Base-by-base conservation (phyloP, 2,329 filamentous ascomycete species). In the Colletotrichum salicis region DNA sequence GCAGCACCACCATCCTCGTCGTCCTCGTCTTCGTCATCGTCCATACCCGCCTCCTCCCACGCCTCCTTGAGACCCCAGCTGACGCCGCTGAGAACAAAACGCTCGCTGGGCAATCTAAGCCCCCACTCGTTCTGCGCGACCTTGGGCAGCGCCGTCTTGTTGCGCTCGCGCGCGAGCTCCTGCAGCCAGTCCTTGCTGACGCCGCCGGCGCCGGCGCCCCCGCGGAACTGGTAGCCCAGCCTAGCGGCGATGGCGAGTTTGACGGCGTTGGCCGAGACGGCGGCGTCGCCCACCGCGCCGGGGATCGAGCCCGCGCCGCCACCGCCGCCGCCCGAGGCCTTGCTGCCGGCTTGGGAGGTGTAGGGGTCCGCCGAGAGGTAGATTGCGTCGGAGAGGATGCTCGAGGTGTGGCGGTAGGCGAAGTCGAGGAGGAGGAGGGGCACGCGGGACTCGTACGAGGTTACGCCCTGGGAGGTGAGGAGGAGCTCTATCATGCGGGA, bases 391-490 rank as follows among this genome's bases (percentile, higher is more conserved):
- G 85, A 90, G 24, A 95, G 89, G 45, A 95, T 86, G 69, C 89
- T 88, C 1, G 90, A 90, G 11, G 92, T 94, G 86, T 95, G 93
- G 48, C 94, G 91, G 87, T 96, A 96, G 60, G 94, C 93, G 79
- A 96, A 96, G 84, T 96, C 94, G 80, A 96, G 91, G 60, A 96
- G 90, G 70, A 95, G 90, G 0, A 96, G 88, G 0, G 94, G 94
- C 1, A 96, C 93, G 77, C 94, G 93, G 80, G 93, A 90, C 80
- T 96, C 93, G 86, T 94, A 96, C 52, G 91, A 87, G 5, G 92
- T 91, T 11, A 96, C 93, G 78, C 93, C 93, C 77, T 95, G 92
- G 8, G 92, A 92, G 24, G 91, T 92, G 60, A 96, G 90, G 63
- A 96, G 89, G 22, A 95, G 89, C 83, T 96, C 93, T 77, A 96